Conservation (phyloP, 2,329 filamentous ascomycete species). For the Ceratocystis cacaofunesta region DNA sequence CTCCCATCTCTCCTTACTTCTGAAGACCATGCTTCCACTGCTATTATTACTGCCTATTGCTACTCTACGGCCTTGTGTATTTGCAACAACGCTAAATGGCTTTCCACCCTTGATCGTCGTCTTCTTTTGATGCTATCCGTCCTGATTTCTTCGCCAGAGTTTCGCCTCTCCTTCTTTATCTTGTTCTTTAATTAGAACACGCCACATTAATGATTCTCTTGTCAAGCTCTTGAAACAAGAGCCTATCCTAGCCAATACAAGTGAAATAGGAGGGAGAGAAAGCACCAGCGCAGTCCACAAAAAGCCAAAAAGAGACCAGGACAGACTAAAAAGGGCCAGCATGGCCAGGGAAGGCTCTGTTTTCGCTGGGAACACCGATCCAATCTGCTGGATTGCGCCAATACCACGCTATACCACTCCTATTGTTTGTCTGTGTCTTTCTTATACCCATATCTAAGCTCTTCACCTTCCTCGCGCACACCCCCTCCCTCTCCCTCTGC, state of each 20-base stretch:
- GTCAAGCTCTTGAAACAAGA: constrained; percentile 7
- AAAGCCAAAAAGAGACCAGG: too few relatives aligned
- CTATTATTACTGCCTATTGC: too few relatives aligned
- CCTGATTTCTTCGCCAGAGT: not conserved
- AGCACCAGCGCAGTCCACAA: too few relatives aligned
- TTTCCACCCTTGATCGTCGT: not conserved
- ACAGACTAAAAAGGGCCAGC: too few relatives aligned
- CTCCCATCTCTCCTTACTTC: too few relatives aligned
- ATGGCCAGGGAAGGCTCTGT: not conserved
- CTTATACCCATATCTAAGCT: too few relatives aligned
- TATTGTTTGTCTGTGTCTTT: too few relatives aligned
- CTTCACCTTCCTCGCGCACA: too few relatives aligned
- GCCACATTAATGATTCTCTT: constrained; percentile 15
- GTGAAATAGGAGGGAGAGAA: constrained; percentile 5
- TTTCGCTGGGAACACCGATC: not conserved
- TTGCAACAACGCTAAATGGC: not conserved
- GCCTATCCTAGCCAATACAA: constrained; percentile 4
- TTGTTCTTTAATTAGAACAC: constrained; percentile 7
- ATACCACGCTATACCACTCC: too few relatives aligned
- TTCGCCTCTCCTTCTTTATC: not conserved
- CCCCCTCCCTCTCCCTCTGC: not conserved
- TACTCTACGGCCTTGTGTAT: too few relatives aligned
- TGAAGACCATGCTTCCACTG: too few relatives aligned
- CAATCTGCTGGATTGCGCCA: not conserved
- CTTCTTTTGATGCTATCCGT: not conserved